Base-by-base conservation (phyloP, 2,329 filamentous ascomycete species). In the Penicillium sp. region DNA sequence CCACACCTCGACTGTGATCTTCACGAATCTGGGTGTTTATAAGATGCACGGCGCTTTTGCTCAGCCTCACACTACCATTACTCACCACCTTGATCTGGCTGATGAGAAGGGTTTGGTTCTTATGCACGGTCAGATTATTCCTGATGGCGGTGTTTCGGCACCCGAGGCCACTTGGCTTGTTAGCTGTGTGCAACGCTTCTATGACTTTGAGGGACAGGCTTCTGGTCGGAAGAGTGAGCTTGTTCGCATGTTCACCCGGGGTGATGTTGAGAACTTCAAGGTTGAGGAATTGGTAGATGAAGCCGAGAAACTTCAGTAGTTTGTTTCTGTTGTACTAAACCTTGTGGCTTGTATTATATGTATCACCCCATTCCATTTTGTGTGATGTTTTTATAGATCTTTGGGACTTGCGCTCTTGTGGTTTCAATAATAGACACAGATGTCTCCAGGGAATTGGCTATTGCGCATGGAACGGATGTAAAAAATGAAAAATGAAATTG, bases 151-250 rank as follows among this genome's bases (percentile, higher is more conserved):
- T 5, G 86, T 96, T 6, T 87, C 81, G 62, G 83, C 90, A 0
- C 86, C 92, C 53, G 89, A 96, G 71, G 93, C 89, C n/a, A 88
- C 87, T 75, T 97, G 90, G 88, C 77, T 99, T 67, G 81, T 96
- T 50, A 90, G 97, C 86, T 94, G 91, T 67, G 78, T 99, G 78
- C 94, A 99, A 80, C 87, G 91, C 71, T 99, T 99, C 75, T 99
- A 99, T 71, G 78, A 80, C 56, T 76, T 83, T 76, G 59, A 78
- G 74, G 86, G 88, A 19, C 85, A 79, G 63, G 74, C 78, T n/a
- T 75, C 65, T 66, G 82, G 82, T 57, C 83, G 84, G 63, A 87
- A 89, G 77, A 85, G 82, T 70, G 83, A 83, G 75, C 73, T 99
- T 71, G 75, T 97, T 71, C 86, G 91, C 74, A 88, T 88, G 82